Percentiles rank a stretch among this genome's conserved stretches.
Conservation (phyloP, 1,284 basidiomycete genomes). For the Trametes hirsuta region DNA sequence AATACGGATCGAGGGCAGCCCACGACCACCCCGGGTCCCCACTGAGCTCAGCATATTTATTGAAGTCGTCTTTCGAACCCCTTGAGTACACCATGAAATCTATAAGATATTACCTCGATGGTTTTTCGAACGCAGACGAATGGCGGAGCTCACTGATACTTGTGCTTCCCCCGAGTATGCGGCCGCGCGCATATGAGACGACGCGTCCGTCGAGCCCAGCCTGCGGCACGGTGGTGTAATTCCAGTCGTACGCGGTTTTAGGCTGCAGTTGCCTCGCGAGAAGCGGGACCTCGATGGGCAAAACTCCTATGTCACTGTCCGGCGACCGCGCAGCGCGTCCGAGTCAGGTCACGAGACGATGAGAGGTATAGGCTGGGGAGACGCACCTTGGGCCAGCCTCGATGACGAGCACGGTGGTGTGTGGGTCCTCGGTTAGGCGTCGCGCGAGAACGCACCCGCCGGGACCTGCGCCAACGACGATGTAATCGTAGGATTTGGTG, state of each 20-base stretch:
- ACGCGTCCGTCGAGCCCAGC: slow-evolving; percentile 32
- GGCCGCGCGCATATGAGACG: slow-evolving; percentile 38
- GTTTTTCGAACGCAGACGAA: no score
- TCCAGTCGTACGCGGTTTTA: slow-evolving; percentile 35
- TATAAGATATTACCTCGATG: slow-evolving; percentile 21
- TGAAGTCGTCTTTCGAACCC: slow-evolving; percentile 44
- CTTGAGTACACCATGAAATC: slow-evolving; percentile 47
- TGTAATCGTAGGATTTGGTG: slow-evolving; percentile 34
- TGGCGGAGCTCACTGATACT: slow-evolving; percentile 37
- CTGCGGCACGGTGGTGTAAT: slow-evolving; percentile 42
- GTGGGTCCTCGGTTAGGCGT: slow-evolving; percentile 24
- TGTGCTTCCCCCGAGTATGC: slow-evolving; percentile 42
- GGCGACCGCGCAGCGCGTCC: neutral
- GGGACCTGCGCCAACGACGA: slow-evolving; percentile 48
- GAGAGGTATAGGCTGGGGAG: neutral
- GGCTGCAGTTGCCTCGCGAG: slow-evolving; percentile 25
- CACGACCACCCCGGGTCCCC: slow-evolving; percentile 47
- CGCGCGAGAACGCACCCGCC: slow-evolving; percentile 25
- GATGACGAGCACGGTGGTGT: slow-evolving; percentile 23
- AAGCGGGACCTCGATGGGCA: slow-evolving; percentile 29
- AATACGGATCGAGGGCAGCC: slow-evolving; percentile 40
- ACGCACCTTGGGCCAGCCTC: slow-evolving; percentile 26
- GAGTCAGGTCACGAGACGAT: neutral
- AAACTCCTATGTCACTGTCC: slow-evolving; percentile 29
- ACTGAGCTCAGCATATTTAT: slow-evolving; percentile 40